Evolutionary conservation across 495 filamentous ascomycete species (phyloP).

Genomic region (Trichoderma gamsii): DNA sequence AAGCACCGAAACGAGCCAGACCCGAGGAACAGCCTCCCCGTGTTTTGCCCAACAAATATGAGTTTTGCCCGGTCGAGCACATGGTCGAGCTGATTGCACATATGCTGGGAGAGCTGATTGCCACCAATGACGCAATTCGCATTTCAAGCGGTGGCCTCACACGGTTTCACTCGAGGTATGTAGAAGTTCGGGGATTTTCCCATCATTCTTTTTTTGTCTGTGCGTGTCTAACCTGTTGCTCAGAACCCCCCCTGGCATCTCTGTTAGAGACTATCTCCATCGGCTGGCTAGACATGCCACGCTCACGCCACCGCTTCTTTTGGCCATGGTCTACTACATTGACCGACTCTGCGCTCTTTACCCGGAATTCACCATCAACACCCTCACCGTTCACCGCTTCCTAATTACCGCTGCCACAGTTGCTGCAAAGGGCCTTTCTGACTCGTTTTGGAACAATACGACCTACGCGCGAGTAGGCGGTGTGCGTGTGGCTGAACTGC

Average conservation of each 20-base stretch:
- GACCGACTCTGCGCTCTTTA: constrained; percentile 90
- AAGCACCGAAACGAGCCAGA: constrained; percentile 46
- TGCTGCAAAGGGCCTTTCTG: constrained; percentile 89
- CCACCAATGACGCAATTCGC: constrained; percentile 84
- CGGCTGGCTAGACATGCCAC: constrained; percentile 91
- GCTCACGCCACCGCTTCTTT: constrained; percentile 83
- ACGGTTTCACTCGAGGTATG: constrained; percentile 86
- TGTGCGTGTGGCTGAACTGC: constrained; percentile 79
- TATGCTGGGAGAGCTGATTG: constrained; percentile 91
- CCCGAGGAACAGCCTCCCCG: constrained; percentile 47
- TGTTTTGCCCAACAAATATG: constrained; percentile 69
- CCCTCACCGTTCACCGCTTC: constrained; percentile 92
- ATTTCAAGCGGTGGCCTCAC: constrained; percentile 78
- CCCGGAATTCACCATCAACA: constrained; percentile 88
- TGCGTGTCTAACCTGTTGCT: neutral
- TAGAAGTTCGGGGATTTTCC: neutral
- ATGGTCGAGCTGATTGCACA: constrained; percentile 85
- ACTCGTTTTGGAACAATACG: constrained; percentile 96
- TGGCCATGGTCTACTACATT: constrained; percentile 99
- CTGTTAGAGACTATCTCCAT: constrained; percentile 85
- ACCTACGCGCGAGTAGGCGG: constrained; percentile 92
- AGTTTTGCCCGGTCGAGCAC: constrained; percentile 70
- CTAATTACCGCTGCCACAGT: constrained; percentile 93
- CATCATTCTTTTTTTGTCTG: neutral
- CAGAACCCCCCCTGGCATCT: constrained; percentile 87